These are phyloP conservation scores for Lachnellula occidentalis DNA, from an alignment of 2,329 filamentous ascomycete species.

Conservation along the genomic window DNA sequence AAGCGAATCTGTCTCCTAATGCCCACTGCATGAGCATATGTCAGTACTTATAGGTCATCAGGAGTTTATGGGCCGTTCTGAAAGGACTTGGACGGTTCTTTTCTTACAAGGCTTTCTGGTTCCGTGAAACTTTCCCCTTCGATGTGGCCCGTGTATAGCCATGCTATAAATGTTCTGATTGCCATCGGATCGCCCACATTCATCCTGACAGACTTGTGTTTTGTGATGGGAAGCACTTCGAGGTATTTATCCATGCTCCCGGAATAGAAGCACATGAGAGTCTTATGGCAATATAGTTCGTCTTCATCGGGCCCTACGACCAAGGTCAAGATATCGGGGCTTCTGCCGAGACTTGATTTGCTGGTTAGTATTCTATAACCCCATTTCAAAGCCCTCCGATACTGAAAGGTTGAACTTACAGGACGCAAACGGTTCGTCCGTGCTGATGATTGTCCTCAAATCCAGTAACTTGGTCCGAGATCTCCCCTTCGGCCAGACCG, in stretches of 20 bases:
- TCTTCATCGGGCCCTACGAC: neutral
- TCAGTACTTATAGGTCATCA: too few relatives aligned
- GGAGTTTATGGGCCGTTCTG: too few relatives aligned
- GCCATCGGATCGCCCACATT: neutral
- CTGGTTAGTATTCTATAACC: neutral
- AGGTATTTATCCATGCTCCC: constrained; percentile 1
- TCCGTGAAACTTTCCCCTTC: neutral
- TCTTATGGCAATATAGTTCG: constrained; percentile 1
- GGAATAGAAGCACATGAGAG: constrained; percentile 1
- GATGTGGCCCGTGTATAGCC: neutral
- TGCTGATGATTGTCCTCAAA: neutral
- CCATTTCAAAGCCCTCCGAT: neutral
- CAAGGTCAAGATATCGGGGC: neutral
- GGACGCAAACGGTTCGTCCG: neutral
- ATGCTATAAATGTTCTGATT: neutral
- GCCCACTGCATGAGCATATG: neutral
- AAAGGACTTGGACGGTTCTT: too few relatives aligned
- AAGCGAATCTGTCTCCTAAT: neutral
- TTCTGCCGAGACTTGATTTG: neutral
- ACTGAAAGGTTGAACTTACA: neutral
- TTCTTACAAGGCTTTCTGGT: too few relatives aligned
- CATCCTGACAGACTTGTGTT: neutral
- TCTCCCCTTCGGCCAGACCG: too few relatives aligned
- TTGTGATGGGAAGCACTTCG: neutral
- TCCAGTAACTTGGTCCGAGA: too few relatives aligned